phyloP scores from a whole-genome alignment of 768 basidiomycete genomes.

The Chalciporus piperatus region DNA sequence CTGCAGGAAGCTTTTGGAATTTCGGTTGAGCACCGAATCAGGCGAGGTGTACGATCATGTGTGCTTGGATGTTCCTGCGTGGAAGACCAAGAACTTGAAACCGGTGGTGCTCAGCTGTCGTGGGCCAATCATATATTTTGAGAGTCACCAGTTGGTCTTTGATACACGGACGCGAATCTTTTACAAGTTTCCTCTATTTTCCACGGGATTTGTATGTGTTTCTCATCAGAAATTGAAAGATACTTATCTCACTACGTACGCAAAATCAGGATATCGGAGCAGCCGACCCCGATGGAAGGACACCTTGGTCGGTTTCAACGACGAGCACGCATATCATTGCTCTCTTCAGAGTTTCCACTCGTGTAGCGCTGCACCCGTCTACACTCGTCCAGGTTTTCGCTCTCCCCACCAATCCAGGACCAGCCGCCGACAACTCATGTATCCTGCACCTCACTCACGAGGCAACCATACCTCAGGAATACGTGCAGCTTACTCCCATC shows the following conservation, averaged over 20 bases:
- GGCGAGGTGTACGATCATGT: neutral
- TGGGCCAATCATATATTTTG: neutral
- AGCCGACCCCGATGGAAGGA: too few relatives aligned
- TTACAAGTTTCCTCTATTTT: neutral
- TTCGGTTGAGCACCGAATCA: neutral
- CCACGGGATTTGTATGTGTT: neutral
- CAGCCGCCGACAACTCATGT: neutral
- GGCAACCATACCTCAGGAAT: neutral
- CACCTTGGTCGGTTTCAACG: neutral
- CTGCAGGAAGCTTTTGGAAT: neutral
- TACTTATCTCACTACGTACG: too few relatives aligned
- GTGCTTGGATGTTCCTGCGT: neutral
- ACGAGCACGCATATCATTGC: neutral
- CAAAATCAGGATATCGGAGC: too few relatives aligned
- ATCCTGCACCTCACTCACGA: neutral
- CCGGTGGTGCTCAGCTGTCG: neutral
- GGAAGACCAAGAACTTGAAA: too few relatives aligned
- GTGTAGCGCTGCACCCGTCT: neutral
- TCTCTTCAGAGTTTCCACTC: neutral
- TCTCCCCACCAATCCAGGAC: neutral
- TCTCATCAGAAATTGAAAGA: too few relatives aligned
- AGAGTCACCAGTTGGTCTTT: neutral
- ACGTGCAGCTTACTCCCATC: neutral
- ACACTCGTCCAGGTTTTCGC: neutral
- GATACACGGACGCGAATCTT: neutral